Evolutionary conservation across 1,284 basidiomycete genomes (phyloP), one percentile per base, ranked within the genome.

Genomic region (Boletellus deceptivus): DNA sequence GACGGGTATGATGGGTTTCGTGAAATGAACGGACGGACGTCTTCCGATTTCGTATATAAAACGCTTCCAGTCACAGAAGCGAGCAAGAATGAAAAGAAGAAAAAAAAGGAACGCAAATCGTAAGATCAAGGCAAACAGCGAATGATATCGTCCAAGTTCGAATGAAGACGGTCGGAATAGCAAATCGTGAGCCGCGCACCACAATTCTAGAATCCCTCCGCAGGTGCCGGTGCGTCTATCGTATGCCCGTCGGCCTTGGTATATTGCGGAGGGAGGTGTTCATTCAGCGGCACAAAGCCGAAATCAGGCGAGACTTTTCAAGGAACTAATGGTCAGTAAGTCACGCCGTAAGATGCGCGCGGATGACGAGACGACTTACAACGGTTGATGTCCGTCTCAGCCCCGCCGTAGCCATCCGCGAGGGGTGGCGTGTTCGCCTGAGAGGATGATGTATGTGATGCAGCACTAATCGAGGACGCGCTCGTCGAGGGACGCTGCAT

Each of bases 341-440:
- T 43, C 59, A 59, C 57, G 57, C 61, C 55, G 56, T 60, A 59
- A 64, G 57, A 59, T 48, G 53, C 46, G 46, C 58, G 56, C 29
- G 56, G 38, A 50, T 52, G 44, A 54, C 54, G 48, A 55, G 42
- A 46, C 45, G 55, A 86, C 87, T 85, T 73, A 90, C 88, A 89
- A 71, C 87, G 80, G 64, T 82, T 85, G 65, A 89, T 86, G 70
- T 86, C 85, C 54, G 84, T 80, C 62, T 80, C 83, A 58, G 76
- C 50, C 13, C 63, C 79, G 52, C 80, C 80, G 58, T 79, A 80
- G 43, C 80, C 80, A 43, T 78, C 76, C 47, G 81, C 80, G 51
- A 79, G 74, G 35, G 89, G 88, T n/a, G 88, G 88, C 35, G 87
- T 90, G 61, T 86, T 85, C 43, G 89, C 86, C 68, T 89, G 84